These are phyloP conservation scores for Pisolithus albus DNA, from an alignment of 768 basidiomycete genomes.

Conservation along the genomic window DNA sequence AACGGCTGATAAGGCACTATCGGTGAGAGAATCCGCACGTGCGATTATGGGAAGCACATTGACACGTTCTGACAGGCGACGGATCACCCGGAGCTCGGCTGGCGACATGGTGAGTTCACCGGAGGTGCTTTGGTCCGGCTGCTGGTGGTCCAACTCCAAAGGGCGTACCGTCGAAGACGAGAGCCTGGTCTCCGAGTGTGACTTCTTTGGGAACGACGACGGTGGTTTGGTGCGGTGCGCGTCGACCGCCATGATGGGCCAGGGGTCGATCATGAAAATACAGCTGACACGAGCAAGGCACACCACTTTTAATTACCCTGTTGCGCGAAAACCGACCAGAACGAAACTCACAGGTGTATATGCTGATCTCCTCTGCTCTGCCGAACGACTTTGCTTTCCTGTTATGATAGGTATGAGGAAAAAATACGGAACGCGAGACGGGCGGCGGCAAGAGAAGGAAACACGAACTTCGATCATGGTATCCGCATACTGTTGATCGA, in stretches of 20 bases:
- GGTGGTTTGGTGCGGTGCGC: constrained; percentile 46
- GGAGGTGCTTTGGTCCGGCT: constrained; percentile 43
- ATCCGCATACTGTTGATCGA: constrained; percentile 77
- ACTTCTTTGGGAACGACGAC: constrained; percentile 39
- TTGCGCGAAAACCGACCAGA: not conserved
- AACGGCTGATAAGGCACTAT: constrained; percentile 61
- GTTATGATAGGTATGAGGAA: constrained; percentile 1
- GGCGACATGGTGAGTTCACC: constrained; percentile 62
- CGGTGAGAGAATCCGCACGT: constrained; percentile 76
- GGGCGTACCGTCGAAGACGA: constrained; percentile 39
- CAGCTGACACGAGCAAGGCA: constrained; percentile 40
- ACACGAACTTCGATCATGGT: constrained; percentile 72
- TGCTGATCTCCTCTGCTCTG: constrained; percentile 87
- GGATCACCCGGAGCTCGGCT: constrained; percentile 72
- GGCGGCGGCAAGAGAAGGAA: not conserved
- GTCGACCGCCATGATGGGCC: constrained; percentile 53
- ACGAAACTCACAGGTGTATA: constrained; percentile 66
- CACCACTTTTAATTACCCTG: not conserved
- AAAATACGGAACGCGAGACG: not conserved
- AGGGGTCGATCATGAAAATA: constrained; percentile 81
- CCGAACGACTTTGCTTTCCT: constrained; percentile 87
- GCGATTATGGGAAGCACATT: constrained; percentile 82
- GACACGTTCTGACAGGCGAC: constrained; percentile 61
- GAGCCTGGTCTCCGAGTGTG: constrained; percentile 62
- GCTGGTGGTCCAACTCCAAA: constrained; percentile 49